Evolutionary conservation across 352 stramenopile species (phyloP).

Genomic region (Pseudoperonospora humuli): DNA sequence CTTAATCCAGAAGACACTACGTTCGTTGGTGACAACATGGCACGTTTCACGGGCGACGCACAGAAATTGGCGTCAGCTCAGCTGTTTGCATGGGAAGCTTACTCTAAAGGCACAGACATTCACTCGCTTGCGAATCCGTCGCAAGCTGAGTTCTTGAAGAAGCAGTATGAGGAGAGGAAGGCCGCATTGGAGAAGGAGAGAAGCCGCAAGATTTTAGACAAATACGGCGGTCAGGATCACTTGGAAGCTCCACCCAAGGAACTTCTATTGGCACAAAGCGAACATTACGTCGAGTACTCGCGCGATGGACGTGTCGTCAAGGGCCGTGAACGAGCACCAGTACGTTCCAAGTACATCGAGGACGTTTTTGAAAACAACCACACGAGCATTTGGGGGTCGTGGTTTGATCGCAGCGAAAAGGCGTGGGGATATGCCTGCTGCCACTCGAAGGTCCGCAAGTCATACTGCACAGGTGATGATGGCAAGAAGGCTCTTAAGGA

Average conservation of each 20-base stretch:
- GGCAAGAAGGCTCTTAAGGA: slow-evolving; percentile 87
- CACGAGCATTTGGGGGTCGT: slow-evolving; percentile 95
- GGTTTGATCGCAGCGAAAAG: slow-evolving; percentile 91
- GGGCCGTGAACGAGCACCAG: slow-evolving; percentile 62
- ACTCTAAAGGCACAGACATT: slow-evolving; percentile 87
- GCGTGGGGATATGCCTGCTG: slow-evolving; percentile 97
- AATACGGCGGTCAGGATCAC: slow-evolving; percentile 94
- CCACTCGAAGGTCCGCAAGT: slow-evolving; percentile 92
- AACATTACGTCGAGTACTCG: slow-evolving; percentile 91
- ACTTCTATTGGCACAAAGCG: slow-evolving; percentile 80
- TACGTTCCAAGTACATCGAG: slow-evolving; percentile 97
- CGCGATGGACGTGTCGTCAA: slow-evolving; percentile 88
- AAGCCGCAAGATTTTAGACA: slow-evolving; percentile 84
- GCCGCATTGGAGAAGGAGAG: slow-evolving; percentile 61
- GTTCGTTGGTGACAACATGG: slow-evolving; percentile 96
- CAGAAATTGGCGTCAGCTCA: slow-evolving; percentile 92
- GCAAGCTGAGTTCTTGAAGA: slow-evolving; percentile 93
- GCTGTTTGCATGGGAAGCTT: slow-evolving; percentile 93
- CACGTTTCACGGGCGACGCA: slow-evolving; percentile 88
- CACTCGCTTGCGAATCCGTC: slow-evolving; percentile 95
- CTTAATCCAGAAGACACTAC: slow-evolving; percentile 88
- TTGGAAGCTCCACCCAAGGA: slow-evolving; percentile 78
- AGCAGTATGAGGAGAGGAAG: slow-evolving; percentile 86
- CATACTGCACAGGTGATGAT: slow-evolving; percentile 93
- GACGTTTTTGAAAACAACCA: slow-evolving; percentile 96